Conservation (phyloP, 306 rosid genomes). For the Cucurbita maxima region DNA sequence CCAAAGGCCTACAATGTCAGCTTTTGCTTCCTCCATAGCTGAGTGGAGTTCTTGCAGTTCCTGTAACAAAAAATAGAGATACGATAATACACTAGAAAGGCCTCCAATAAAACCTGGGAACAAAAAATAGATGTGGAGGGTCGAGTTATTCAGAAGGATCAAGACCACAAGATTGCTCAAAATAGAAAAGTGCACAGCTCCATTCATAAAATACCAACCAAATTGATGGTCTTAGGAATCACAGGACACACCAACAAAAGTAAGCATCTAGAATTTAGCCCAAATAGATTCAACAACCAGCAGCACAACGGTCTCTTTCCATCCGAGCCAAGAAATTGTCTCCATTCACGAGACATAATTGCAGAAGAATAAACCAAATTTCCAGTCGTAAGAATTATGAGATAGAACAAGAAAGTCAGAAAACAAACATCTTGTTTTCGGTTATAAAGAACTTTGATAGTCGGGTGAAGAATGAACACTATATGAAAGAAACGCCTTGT, state of each 20-base stretch:
- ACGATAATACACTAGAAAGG: not conserved
- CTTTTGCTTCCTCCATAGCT: constrained; percentile 93
- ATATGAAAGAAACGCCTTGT: not conserved
- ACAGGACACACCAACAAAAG: not conserved
- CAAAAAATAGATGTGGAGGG: not conserved
- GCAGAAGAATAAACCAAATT: not conserved
- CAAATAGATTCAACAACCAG: not conserved
- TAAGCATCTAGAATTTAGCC: not conserved
- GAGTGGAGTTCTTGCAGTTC: constrained; percentile 91
- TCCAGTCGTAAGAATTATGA: not conserved
- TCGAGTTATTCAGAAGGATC: not conserved
- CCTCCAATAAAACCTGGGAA: not conserved
- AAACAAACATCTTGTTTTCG: not conserved
- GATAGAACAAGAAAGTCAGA: not conserved
- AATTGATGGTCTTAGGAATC: not conserved
- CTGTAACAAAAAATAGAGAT: constrained; percentile 17
- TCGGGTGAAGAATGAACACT: not conserved
- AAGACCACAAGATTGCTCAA: not conserved
- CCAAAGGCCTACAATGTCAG: constrained; percentile 97
- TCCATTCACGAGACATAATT: not conserved
- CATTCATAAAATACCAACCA: not conserved
- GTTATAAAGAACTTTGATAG: not conserved
- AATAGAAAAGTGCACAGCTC: not conserved
- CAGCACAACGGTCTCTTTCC: not conserved
- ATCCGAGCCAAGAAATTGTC: not conserved